phyloP scores from a whole-genome alignment of 2,329 filamentous ascomycete genomes.

The Colletotrichum sp. region DNA sequence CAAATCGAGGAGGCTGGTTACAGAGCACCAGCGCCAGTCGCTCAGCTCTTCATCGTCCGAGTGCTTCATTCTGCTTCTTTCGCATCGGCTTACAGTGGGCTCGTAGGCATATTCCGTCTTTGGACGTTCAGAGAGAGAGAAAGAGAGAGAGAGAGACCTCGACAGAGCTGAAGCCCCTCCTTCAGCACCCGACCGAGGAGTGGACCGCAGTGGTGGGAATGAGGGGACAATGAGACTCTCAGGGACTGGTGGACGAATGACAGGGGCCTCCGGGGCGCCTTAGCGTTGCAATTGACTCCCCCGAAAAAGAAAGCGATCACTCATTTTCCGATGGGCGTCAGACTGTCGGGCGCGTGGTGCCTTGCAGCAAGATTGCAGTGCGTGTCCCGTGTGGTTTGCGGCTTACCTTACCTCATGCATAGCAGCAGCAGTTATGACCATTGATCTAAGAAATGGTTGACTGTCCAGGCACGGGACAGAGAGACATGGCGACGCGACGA shows the following conservation, averaged over 20 bases:
- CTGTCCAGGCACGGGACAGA: neutral
- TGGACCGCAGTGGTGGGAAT: neutral
- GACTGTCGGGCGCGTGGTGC: neutral
- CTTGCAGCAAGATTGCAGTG: constrained; percentile 11
- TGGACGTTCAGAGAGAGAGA: too few relatives aligned
- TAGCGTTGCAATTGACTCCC: constrained; percentile 6
- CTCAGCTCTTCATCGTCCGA: neutral
- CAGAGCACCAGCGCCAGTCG: neutral
- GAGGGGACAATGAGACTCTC: constrained; percentile 13
- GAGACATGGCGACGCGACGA: neutral
- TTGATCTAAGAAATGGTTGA: neutral
- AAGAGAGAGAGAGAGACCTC: neutral
- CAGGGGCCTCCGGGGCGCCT: neutral
- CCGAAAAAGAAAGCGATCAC: neutral
- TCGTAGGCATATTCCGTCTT: neutral
- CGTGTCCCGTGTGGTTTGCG: neutral
- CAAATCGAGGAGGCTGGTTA: neutral
- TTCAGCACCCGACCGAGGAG: neutral
- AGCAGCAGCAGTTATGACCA: neutral
- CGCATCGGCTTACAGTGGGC: neutral
- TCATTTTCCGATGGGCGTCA: neutral
- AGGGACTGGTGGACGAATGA: constrained; percentile 3
- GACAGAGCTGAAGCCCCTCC: neutral
- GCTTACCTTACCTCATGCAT: neutral
- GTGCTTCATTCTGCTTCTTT: neutral